These are phyloP conservation scores for Brasilioporus rufonigricans DNA, from an alignment of 768 basidiomycete species.

Conservation along the genomic window DNA sequence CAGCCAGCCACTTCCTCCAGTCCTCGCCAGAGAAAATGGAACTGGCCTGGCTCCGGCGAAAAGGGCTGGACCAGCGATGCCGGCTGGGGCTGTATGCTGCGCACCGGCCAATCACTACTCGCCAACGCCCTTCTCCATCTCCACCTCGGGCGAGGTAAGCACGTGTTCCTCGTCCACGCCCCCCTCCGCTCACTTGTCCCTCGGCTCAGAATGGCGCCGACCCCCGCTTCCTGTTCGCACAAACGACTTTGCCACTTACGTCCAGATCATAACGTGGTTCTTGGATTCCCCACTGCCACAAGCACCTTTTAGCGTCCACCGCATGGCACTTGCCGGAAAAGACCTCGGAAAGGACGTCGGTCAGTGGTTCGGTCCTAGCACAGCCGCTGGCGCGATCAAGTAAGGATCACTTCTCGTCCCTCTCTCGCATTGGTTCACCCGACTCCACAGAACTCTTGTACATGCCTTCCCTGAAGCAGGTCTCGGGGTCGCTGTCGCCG, in stretches of 20 bases:
- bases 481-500: slow-evolving; percentile 77
- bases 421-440: slow-evolving; percentile 2
- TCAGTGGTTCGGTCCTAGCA: slow-evolving; percentile 97
- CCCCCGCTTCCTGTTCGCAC: slow-evolving; percentile 61
- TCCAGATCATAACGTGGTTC: slow-evolving; percentile 93
- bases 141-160: slow-evolving; percentile 70
- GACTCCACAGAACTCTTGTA: slow-evolving; percentile 61
- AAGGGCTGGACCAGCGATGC: slow-evolving; percentile 83
- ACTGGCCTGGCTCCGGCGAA: slow-evolving; percentile 61
- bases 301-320: slow-evolving; percentile 92
- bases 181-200: slow-evolving; percentile 8
- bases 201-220: slow-evolving; percentile 73
- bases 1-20: slow-evolving; percentile 38
- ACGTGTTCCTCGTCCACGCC: slow-evolving; percentile 3
- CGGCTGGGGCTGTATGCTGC: slow-evolving; percentile 91
- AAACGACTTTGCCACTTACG: slow-evolving; percentile 78
- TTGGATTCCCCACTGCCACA: slow-evolving; percentile 82
- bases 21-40: slow-evolving; percentile 54
- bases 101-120: slow-evolving; percentile 82
- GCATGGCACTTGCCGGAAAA: slow-evolving; percentile 94
- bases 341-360: slow-evolving; percentile 94
- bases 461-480: slow-evolving; percentile 77
- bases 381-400: slow-evolving; percentile 96
- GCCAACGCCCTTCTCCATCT: slow-evolving; percentile 76
- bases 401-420: slow-evolving; percentile 32